These are phyloP conservation scores for Hibiscus syriacus DNA, from an alignment of 345 rosid species.

Conservation along the genomic window DNA sequence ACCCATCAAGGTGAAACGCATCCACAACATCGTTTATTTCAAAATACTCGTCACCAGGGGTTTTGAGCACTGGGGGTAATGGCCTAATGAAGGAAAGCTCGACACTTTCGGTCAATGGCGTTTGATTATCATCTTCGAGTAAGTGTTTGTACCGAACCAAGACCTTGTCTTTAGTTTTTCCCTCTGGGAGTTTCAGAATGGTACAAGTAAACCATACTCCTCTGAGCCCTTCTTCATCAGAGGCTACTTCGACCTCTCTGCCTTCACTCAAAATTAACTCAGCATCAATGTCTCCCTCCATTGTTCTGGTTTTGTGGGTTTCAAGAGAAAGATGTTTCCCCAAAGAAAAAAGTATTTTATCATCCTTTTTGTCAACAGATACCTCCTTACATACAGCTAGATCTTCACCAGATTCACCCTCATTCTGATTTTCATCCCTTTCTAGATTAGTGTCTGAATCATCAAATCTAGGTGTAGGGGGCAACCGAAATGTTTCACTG, in stretches of 20 bases:
- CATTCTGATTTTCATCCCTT: no score
- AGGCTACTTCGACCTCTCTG: no score
- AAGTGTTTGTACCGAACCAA: constrained; percentile 1
- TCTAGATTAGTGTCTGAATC: no score
- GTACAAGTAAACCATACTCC: neutral
- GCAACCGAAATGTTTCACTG: no score
- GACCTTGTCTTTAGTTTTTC: neutral
- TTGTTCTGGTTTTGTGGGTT: neutral
- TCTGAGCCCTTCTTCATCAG: neutral
- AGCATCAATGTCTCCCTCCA: neutral
- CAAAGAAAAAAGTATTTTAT: no score
- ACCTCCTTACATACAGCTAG: no score
- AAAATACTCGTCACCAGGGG: neutral
- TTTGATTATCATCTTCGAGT: neutral
- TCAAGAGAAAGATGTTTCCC: neutral
- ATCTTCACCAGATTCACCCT: no score
- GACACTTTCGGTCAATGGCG: neutral
- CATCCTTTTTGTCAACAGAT: no score
- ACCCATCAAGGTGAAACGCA: no score
- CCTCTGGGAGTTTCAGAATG: neutral
- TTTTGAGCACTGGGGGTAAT: neutral
- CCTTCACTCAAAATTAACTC: neutral
- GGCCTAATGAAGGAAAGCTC: constrained; percentile 8
- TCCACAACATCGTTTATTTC: no score
- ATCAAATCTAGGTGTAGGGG: no score